Base-by-base conservation (phyloP, 345 rosid species). In the Aethionema arabicum region DNA sequence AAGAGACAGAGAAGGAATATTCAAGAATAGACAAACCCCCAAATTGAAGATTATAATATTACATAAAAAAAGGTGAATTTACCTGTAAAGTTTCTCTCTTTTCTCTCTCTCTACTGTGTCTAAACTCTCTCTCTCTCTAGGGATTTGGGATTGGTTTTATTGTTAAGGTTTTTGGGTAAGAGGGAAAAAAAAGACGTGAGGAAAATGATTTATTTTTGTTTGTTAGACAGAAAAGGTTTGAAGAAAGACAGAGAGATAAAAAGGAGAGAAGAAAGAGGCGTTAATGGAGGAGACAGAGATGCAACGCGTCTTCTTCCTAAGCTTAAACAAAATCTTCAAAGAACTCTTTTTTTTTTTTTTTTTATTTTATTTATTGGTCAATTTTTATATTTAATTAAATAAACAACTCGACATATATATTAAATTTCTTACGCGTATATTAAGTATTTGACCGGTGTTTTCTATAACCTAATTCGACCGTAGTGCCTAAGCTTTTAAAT, bases 1-100 rank as follows among this genome's bases (percentile, higher is more conserved):
- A 62, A 60, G 40, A 69, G 54, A 71, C 52, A 71, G 68, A 77
- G 76, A 70, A 52, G 42, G 53, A 46, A 66, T 33, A 60, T 42
- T 47, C 53, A 69, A 69, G 53, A 69, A 73, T 51, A 77, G 61
- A 9, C 45, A 14, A 59, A 62, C 31, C 52, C 69, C 41, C 68
- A 60, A 59, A 33, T 9, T 70, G 60, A 68, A 49, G 59, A 63
- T 35, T 48, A 55, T 41, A 32, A 41, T 44, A 55, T 30, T 32
- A 14, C 56, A 46, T 41, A 36, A 64, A 21, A 21, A 43, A 32
- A 52, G 7, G n/a, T 54, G 67, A 70, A 32, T 32, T 15, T 65
- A 74, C 78, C 78, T 70, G 76, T 53, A 41, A 56, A 70, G 63
- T 60, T 8, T 52, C 14, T 66, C 46, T 45, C 43, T 42, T 21